Evolutionary conservation across 176 grass and related monocot species (phyloP), one percentile per base, ranked within the genome.

Genomic region (Cenchrus americanus): DNA sequence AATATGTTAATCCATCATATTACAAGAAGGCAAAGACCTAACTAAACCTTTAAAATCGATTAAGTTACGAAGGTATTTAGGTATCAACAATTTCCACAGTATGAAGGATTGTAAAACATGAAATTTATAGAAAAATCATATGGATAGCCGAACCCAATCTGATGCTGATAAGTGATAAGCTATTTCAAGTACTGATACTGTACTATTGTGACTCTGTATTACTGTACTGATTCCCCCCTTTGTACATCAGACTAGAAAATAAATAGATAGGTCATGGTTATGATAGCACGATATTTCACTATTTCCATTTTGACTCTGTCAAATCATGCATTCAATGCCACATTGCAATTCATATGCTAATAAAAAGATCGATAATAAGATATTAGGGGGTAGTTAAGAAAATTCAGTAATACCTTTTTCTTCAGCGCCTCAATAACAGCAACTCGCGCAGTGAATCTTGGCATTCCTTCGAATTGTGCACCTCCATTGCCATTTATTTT

Each of bases 401-500:
- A 76, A 47, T 79, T 32, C 23, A 71, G 47, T 53, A 41, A 64
- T 94, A 97, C 92, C 90, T 91, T 92, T 60, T 80, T 69, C 60
- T 94, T 80, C 79, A 97, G 62, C 44, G 90, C 90, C 68, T 89
- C 88, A 71, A 92, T 84, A 87, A 97, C 88, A 17, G 88, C 86
- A 76, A 85, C 86, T 42, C 92, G 86, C 80, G 95, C 92, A 0
- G 62, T 57, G 68, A 94, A 97, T 62, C 92, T 87, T n/a, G 86
- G 90, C 88, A 94, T 92, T 83, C 92, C 95, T 90, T 92, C 88
- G 67, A 97, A 97, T 73, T 89, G 77, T 65, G 83, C 32, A 69
- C 92, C 92, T 58, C 92, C 92, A 83, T 94, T 92, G 82, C 58
- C 81, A 77, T 94, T 94, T 70, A 97, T 91, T n/a, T 84, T 94